Evolutionary conservation across 371 early-diverging fungal species (phyloP).

Genomic region (Saksenaea vasiformis): DNA sequence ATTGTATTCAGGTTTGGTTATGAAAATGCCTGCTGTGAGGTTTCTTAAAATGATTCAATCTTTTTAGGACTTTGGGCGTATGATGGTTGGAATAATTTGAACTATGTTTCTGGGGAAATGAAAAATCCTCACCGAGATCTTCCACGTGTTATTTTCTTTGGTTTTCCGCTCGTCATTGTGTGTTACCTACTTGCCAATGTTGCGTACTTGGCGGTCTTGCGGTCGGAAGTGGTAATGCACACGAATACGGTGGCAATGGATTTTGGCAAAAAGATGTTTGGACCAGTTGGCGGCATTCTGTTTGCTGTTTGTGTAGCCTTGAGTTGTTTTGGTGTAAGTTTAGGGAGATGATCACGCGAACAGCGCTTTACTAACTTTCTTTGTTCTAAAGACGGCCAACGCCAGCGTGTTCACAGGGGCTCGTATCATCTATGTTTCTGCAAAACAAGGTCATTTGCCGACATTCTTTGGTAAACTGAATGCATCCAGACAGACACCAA

Average conservation of each 20-base stretch:
- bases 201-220: constrained; percentile 84
- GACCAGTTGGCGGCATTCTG: constrained; percentile 67
- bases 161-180: constrained; percentile 75
- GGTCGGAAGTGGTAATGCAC: constrained; percentile 64
- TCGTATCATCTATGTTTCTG: constrained; percentile 72
- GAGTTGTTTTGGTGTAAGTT: constrained; percentile 70
- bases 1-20: constrained; percentile 62
- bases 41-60: constrained; percentile 10
- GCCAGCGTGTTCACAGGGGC: constrained; percentile 76
- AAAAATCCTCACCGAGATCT: constrained; percentile 81
- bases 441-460: constrained; percentile 73
- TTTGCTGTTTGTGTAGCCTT: constrained; percentile 77
- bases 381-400: constrained; percentile 60
- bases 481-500: constrained; percentile 65
- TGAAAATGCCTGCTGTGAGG: background rate
- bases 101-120: constrained; percentile 90
- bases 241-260: constrained; percentile 75
- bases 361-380: background rate
- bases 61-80: constrained; percentile 85
- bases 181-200: constrained; percentile 85
- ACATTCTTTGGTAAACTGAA: constrained; percentile 66
- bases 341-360: background rate
- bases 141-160: constrained; percentile 67
- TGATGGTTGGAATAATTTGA: constrained; percentile 89
- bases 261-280: constrained; percentile 77